Conservation (phyloP, 2,329 filamentous ascomycete genomes). For the Microsporum audouinii region DNA sequence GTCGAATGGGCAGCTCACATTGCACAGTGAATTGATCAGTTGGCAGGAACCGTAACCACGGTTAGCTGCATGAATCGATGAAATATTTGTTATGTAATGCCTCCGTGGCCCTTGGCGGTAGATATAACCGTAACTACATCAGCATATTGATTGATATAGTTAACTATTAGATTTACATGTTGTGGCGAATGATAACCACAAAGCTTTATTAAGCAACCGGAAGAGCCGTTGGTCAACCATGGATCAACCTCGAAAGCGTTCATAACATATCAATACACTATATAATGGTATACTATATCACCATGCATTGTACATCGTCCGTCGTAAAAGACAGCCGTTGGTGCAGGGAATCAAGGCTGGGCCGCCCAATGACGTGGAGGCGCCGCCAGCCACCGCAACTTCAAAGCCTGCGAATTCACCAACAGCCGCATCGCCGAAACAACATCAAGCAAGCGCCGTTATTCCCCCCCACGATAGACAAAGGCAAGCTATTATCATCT, state of each 20-base stretch:
- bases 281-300: not conserved
- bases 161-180: too few relatives aligned
- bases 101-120: not conserved
- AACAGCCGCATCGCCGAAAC: not conserved
- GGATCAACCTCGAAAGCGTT: not conserved
- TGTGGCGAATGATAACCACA: not conserved
- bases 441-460: not conserved
- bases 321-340: not conserved
- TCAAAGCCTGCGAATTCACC: not conserved
- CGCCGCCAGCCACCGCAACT: conserved; percentile 4
- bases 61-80: too few relatives aligned
- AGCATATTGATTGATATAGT: not conserved
- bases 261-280: too few relatives aligned
- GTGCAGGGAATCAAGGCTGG: not conserved
- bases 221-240: not conserved
- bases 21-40: too few relatives aligned
- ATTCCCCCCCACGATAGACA: not conserved
- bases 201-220: not conserved
- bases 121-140: not conserved
- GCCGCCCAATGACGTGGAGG: conserved; percentile 5
- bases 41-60: too few relatives aligned
- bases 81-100: too few relatives aligned
- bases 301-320: not conserved
- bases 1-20: too few relatives aligned
- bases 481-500: not conserved